Base-by-base conservation (phyloP, 2,329 filamentous ascomycete genomes). In the Colletotrichum godetiae region DNA sequence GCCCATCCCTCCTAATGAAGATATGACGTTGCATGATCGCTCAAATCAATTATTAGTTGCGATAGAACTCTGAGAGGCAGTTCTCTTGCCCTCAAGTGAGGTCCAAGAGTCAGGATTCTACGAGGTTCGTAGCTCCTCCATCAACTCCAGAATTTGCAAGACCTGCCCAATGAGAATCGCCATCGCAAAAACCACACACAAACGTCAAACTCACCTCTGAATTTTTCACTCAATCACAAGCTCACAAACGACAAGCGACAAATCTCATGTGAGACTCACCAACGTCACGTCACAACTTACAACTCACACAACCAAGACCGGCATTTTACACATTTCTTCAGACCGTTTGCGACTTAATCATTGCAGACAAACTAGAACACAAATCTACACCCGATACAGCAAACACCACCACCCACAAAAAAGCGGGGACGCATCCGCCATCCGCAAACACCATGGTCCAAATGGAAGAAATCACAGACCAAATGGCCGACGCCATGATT, bases 381-480 rank as follows among this genome's bases (percentile, higher is more conserved):
- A 35, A 5, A 6, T n/a, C 27, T 2, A n/a, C 1, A 33, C 10
- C 31, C 31, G 7, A 8, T 33, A 33, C 31, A 33, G 31, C 31
- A 33, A 33, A 13, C 19, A 15, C n/a, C 11, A 12, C 52, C 57
- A 37, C 10, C 10, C 24, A 24, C 10, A 31, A 19, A 12, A 59
- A 58, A 67, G 55, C 35, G 53, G 53, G 55, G 12, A 42, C 35
- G 29, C 33, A 24, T 19, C 19, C 35, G 55, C 64, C 73, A 78
- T 19, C 37, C 13, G 37, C 37, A 68, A 29, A 29, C 4, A 22
- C 42, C 10, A 49, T 22, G 42, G 83, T 86, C 84, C 79, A 82
- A 42, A 80, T 86, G 59, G 83, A 87, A 72, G 82, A 87, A 74
- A 80, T 87, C 73, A 82, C 81, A 31, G 81, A 86, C 52, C 81